Conservation (phyloP, 352 stramenopile genomes). For the Phytophthora aleatoria region DNA sequence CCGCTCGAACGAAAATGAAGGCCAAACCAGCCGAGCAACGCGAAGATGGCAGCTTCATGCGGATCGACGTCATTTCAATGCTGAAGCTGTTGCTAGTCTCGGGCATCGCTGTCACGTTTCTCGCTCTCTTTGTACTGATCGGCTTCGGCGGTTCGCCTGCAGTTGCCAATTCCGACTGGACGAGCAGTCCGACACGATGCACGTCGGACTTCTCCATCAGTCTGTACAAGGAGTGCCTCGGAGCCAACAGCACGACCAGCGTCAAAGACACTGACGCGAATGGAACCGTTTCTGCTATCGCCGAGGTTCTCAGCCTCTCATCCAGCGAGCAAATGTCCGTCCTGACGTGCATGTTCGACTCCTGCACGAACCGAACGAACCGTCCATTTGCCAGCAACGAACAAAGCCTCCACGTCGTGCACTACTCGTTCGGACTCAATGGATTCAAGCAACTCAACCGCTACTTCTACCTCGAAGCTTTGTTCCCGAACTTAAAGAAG, state of each 20-base stretch:
- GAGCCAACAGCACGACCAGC: slow-evolving; percentile 19
- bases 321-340: slow-evolving; percentile 36
- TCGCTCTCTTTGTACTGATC: slow-evolving; percentile 53
- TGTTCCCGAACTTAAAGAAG: slow-evolving; percentile 50
- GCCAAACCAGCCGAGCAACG: slow-evolving; percentile 2
- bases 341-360: slow-evolving; percentile 58
- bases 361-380: slow-evolving; percentile 53
- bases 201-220: slow-evolving; percentile 54
- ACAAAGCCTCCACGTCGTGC: slow-evolving; percentile 42
- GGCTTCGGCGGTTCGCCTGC: slow-evolving; percentile 45
- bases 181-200: slow-evolving; percentile 53
- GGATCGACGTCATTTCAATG: slow-evolving; percentile 66
- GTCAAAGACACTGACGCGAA: slow-evolving; percentile 24
- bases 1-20: slow-evolving; percentile 31
- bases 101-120: slow-evolving; percentile 31
- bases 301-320: slow-evolving; percentile 43
- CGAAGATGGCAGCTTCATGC: slow-evolving; percentile 61
- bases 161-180: slow-evolving; percentile 54
- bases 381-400: slow-evolving; percentile 37
- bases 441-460: slow-evolving; percentile 54
- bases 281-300: slow-evolving; percentile 42
- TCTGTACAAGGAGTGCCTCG: slow-evolving; percentile 42
- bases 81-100: slow-evolving; percentile 51
- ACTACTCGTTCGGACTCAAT: slow-evolving; percentile 66
- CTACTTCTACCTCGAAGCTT: slow-evolving; percentile 66